These are phyloP conservation scores for Ophiostoma angusticollis DNA, from an alignment of 2,329 filamentous ascomycete species.

Conservation along the genomic window DNA sequence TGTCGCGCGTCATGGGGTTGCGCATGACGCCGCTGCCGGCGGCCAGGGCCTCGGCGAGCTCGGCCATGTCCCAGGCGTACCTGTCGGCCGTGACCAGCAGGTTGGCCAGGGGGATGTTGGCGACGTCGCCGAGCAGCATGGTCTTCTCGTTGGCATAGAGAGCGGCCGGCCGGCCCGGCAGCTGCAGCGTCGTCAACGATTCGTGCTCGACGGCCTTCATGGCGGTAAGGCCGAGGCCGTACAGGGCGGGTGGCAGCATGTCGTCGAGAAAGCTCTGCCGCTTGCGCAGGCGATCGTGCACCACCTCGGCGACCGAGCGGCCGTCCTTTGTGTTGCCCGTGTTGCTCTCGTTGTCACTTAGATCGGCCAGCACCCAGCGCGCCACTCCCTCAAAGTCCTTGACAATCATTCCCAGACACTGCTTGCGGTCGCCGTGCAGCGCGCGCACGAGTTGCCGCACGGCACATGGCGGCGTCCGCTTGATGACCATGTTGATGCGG, in stretches of 20 bases:
- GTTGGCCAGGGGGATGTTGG: constrained; percentile 7
- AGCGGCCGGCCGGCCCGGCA: no score
- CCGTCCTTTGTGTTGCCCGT: background rate
- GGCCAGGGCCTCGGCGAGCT: constrained; percentile 17
- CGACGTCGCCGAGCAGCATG: constrained; percentile 9
- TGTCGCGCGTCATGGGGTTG: constrained; percentile 19
- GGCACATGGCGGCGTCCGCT: constrained; percentile 6
- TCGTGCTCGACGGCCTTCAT: constrained; percentile 12
- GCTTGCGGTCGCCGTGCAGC: constrained; percentile 5
- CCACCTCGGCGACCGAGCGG: constrained; percentile 1
- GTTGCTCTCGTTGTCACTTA: constrained; percentile 5
- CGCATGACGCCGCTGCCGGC: constrained; percentile 19
- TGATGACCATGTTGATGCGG: constrained; percentile 7
- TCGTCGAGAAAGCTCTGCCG: constrained; percentile 12
- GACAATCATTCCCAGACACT: constrained; percentile 7
- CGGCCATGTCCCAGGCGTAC: constrained; percentile 32
- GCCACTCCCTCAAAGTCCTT: constrained; percentile 13
- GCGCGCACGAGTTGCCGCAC: constrained; percentile 12
- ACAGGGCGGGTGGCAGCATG: constrained; percentile 8
- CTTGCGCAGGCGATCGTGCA: constrained; percentile 8
- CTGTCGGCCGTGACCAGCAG: constrained; percentile 13
- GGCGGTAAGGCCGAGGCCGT: constrained; percentile 8
- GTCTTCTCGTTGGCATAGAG: constrained; percentile 13
- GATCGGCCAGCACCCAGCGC: constrained; percentile 10
- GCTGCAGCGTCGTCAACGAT: no score